A percentile compares a stretch with the other conserved stretches of the same genome.
These are phyloP conservation scores for Terfezia claveryi DNA, from an alignment of 495 filamentous ascomycete genomes.

Conservation along the genomic window DNA sequence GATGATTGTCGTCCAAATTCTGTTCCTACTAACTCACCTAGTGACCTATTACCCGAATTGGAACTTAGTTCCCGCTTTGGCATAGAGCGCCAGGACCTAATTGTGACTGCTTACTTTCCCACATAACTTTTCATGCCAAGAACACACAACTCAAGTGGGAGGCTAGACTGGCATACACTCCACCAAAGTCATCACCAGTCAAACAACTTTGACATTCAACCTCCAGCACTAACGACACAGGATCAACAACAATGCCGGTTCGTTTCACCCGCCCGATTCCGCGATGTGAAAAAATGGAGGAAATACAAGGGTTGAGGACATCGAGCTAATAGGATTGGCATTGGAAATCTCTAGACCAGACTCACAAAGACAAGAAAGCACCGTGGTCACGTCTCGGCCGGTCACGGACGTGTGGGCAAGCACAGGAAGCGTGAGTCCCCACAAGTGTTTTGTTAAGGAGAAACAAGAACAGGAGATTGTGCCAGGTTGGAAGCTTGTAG, in stretches of 20 bases:
- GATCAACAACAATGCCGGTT: not conserved
- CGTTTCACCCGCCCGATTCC: not conserved
- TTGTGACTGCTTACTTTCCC: too few species aligned
- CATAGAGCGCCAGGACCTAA: too few species aligned
- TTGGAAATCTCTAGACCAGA: conserved; percentile 5
- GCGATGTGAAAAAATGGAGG: too few species aligned
- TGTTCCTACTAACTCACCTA: too few species aligned
- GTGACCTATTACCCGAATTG: too few species aligned
- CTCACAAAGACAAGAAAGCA: conserved; percentile 21
- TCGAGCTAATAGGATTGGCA: not conserved
- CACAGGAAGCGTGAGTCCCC: conserved; percentile 52
- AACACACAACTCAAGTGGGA: too few species aligned
- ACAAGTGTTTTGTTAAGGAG: not conserved
- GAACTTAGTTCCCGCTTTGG: too few species aligned
- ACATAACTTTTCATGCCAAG: too few species aligned
- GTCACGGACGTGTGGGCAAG: conserved; percentile 80
- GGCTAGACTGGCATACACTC: too few species aligned
- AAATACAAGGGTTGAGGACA: too few species aligned
- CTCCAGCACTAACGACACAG: not conserved
- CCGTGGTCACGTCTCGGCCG: conserved; percentile 87
- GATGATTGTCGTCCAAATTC: too few species aligned
- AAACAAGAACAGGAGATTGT: not conserved
- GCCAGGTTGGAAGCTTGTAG: not conserved
- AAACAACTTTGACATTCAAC: not conserved
- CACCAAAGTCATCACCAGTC: not conserved